These are phyloP conservation scores for Populus deltoides DNA, from an alignment of 345 rosid genomes.

Conservation along the genomic window DNA sequence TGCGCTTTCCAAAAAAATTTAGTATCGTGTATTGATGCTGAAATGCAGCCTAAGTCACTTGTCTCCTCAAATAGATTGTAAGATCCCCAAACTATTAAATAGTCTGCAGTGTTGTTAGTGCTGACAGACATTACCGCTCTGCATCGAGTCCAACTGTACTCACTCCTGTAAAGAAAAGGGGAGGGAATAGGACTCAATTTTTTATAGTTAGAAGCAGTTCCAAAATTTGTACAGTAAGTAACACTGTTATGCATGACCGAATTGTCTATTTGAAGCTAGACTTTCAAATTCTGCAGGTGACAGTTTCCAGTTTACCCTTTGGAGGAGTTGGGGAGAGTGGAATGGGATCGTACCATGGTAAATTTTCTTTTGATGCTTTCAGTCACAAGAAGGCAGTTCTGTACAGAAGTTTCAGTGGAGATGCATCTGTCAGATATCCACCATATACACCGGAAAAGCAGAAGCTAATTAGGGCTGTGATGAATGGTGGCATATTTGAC, in stretches of 20 bases:
- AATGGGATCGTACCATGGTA: conserved; percentile 81
- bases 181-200: background rate
- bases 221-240: background rate
- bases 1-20: background rate
- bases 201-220: background rate
- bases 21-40: background rate
- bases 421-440: conserved; percentile 63
- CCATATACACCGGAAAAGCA: conserved; percentile 61
- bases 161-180: background rate
- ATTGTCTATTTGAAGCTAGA: background rate
- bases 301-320: conserved; percentile 55
- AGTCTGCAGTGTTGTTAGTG: background rate
- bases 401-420: conserved; percentile 59
- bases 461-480: conserved; percentile 50
- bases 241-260: too few species aligned
- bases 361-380: conserved; percentile 83
- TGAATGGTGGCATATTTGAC: conserved; percentile 42
- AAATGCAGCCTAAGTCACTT: background rate
- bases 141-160: background rate
- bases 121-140: background rate
- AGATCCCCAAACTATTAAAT: background rate
- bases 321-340: conserved; percentile 99
- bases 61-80: background rate
- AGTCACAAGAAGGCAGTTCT: conserved; percentile 83
- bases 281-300: conserved; percentile 42